These are phyloP conservation scores for Scedosporium apiospermum DNA, from an alignment of 2,329 filamentous ascomycete genomes.

Conservation along the genomic window DNA sequence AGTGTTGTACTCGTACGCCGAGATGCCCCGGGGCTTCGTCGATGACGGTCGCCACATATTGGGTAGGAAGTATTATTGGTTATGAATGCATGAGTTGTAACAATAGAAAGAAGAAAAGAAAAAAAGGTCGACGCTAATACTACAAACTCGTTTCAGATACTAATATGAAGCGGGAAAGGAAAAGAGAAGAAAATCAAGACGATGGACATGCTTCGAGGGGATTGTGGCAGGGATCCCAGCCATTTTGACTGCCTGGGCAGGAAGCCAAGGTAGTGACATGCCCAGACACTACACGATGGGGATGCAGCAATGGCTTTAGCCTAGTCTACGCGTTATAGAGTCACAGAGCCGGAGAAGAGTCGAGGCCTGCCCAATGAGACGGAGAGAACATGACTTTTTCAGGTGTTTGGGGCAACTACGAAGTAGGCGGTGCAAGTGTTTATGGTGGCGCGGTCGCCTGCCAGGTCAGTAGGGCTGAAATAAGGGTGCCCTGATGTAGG, in stretches of 20 bases:
- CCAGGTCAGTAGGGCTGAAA: constrained; percentile 1
- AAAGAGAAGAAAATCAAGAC: background rate
- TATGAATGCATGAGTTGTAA: background rate
- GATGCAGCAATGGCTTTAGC: background rate
- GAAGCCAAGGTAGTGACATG: background rate
- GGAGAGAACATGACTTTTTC: background rate
- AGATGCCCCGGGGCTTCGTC: constrained; percentile 7
- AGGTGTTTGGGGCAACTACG: background rate
- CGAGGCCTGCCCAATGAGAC: background rate
- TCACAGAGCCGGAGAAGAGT: background rate
- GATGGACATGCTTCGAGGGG: background rate
- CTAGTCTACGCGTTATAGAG: background rate
- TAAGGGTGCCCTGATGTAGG: background rate
- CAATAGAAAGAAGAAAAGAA: background rate
- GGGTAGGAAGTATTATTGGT: background rate
- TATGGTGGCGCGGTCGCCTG: background rate
- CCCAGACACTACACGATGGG: background rate
- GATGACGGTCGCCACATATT: constrained; percentile 1
- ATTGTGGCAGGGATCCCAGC: background rate
- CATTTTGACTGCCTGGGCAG: background rate
- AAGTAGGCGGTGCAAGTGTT: background rate
- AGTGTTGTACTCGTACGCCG: constrained; percentile 18
- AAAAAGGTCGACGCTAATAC: background rate
- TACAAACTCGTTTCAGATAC: background rate
- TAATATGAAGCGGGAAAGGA: background rate